phyloP scores from a whole-genome alignment of 192 early-diverging fungal genomes.

The Gamsiella multidivaricata region DNA sequence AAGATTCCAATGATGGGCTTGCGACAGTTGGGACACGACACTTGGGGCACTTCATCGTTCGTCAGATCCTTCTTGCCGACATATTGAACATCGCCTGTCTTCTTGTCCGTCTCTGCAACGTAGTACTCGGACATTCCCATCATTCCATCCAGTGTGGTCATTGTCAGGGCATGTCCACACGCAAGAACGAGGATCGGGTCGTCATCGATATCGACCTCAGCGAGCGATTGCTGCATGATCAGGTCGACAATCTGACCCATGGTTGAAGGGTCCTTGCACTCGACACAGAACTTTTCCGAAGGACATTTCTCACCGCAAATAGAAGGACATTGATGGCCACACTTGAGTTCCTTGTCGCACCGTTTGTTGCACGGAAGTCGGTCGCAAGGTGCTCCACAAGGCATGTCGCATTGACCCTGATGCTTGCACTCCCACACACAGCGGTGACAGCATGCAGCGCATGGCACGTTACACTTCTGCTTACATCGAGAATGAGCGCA shows the following conservation, averaged over 20 bases:
- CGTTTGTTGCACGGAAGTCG: slow-evolving; percentile 67
- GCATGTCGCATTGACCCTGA: slow-evolving; percentile 55
- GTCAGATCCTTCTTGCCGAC: slow-evolving; percentile 24
- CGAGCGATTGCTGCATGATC: slow-evolving; percentile 39
- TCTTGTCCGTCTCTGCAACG: not conserved
- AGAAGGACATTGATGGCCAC: slow-evolving; percentile 61
- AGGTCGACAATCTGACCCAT: slow-evolving; percentile 43
- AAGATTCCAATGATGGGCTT: slow-evolving; percentile 49
- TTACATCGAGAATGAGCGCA: slow-evolving; percentile 59
- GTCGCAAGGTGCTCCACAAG: slow-evolving; percentile 67
- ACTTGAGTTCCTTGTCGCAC: slow-evolving; percentile 56
- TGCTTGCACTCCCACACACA: slow-evolving; percentile 68
- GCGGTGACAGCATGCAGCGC: slow-evolving; percentile 56
- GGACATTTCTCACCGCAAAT: slow-evolving; percentile 62
- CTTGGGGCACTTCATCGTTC: slow-evolving; percentile 16
- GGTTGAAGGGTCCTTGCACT: slow-evolving; percentile 34
- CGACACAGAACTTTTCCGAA: slow-evolving; percentile 34
- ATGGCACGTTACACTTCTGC: slow-evolving; percentile 47
- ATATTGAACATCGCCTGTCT: slow-evolving; percentile 6
- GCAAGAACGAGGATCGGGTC: slow-evolving; percentile 57
- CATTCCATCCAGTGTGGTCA: slow-evolving; percentile 61
- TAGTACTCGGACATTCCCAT: slow-evolving; percentile 61
- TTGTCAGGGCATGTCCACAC: slow-evolving; percentile 66
- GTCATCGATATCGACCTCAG: slow-evolving; percentile 57
- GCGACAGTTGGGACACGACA: slow-evolving; percentile 57